Conservation (phyloP, 306 rosid species). For the Quercus engelmannii region DNA sequence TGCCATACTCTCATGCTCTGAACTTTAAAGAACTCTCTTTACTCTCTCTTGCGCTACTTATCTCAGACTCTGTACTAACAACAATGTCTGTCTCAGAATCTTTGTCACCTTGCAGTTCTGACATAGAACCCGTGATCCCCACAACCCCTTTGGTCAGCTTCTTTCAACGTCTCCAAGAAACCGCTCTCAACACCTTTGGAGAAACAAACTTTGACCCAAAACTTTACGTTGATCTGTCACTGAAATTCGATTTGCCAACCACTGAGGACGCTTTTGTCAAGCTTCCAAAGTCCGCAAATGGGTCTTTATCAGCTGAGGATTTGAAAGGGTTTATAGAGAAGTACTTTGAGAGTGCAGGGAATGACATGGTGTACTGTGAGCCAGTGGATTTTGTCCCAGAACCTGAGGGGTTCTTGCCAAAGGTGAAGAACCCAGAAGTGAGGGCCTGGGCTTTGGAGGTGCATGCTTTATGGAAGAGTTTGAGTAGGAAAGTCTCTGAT, state of each 20-base stretch:
- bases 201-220: constrained; percentile 60
- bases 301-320: constrained; percentile 32
- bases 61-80: background rate
- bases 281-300: constrained; percentile 32
- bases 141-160: constrained; percentile 56
- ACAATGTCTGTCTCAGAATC: constrained; percentile 1
- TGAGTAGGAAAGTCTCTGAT: constrained; percentile 48
- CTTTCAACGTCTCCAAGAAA: constrained; percentile 53
- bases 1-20: background rate
- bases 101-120: constrained; percentile 5
- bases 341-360: constrained; percentile 56
- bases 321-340: constrained; percentile 30
- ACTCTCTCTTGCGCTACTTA: background rate
- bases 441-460: constrained; percentile 80
- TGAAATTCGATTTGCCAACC: constrained; percentile 36
- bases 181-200: constrained; percentile 44
- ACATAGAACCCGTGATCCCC: constrained; percentile 22
- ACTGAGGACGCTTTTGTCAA: constrained; percentile 49
- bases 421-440: constrained; percentile 52
- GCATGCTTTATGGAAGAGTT: constrained; percentile 73
- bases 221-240: constrained; percentile 69
- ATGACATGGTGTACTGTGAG: constrained; percentile 47
- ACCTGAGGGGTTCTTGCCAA: constrained; percentile 62
- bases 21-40: background rate
- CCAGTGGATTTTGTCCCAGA: constrained; percentile 64